These are phyloP conservation scores for Sequoiadendron giganteum DNA, from an alignment of 75 land plant species.

Conservation along the genomic window DNA sequence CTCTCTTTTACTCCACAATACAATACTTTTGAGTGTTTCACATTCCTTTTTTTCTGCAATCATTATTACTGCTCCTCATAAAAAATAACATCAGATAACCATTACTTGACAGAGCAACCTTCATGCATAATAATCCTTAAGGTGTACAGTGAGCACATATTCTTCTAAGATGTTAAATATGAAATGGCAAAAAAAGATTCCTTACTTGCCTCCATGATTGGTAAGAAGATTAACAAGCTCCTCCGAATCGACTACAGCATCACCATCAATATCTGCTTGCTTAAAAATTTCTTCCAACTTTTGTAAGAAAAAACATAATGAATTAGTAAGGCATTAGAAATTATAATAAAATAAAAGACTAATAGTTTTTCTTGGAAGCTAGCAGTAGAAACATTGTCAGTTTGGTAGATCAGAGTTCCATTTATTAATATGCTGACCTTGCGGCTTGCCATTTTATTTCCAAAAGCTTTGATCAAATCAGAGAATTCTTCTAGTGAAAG, in stretches of 20 bases:
- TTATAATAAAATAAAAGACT: background rate
- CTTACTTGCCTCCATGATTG: slow-evolving; percentile 67
- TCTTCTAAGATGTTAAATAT: background rate
- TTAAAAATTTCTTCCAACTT: slow-evolving; percentile 75
- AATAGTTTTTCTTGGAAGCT: background rate
- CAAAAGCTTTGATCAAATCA: slow-evolving; percentile 86
- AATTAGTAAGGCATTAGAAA: background rate
- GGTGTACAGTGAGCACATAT: background rate
- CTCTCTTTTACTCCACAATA: too few relatives aligned
- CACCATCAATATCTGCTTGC: slow-evolving; percentile 73
- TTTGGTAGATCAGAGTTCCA: background rate
- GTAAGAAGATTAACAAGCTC: slow-evolving; percentile 83
- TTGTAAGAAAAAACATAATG: background rate
- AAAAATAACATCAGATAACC: background rate
- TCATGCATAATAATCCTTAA: background rate
- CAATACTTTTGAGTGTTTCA: too few relatives aligned
- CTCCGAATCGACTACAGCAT: slow-evolving; percentile 89
- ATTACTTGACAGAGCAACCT: background rate
- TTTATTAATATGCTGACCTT: slow-evolving; percentile 35
- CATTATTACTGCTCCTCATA: too few relatives aligned
- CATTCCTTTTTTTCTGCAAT: too few relatives aligned
- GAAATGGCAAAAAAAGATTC: background rate
- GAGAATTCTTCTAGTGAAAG: slow-evolving; percentile 72
- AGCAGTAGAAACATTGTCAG: background rate
- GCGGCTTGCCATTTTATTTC: slow-evolving; percentile 59